phyloP scores from a whole-genome alignment of 169 alveolate species.

The Plasmodium blacklocki region DNA sequence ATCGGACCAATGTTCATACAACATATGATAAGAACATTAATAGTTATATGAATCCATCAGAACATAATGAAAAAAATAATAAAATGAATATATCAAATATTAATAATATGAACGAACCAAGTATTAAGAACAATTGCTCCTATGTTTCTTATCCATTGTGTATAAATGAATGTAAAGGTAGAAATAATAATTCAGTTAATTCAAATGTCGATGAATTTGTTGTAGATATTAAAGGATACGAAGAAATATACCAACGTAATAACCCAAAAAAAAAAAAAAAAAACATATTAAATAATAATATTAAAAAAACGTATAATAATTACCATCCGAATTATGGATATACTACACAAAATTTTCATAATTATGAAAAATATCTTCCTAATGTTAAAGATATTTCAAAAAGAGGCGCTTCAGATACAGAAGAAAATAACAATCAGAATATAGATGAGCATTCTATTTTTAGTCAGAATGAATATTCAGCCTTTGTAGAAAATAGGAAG shows the following conservation, averaged over 20 bases:
- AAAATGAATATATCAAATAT: neutral
- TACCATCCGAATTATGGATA: neutral
- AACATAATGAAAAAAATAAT: neutral
- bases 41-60: neutral
- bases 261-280: neutral
- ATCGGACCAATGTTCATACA: too few relatives aligned
- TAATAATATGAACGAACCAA: neutral
- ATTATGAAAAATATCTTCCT: neutral
- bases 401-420: too few relatives aligned
- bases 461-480: constrained; percentile 17
- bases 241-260: neutral
- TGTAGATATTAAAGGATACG: constrained; percentile 6
- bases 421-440: neutral
- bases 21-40: neutral
- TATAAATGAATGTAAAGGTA: neutral
- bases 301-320: neutral
- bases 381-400: too few relatives aligned
- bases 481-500: neutral
- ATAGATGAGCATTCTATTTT: neutral
- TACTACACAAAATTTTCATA: neutral
- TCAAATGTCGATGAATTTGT: constrained; percentile 1
- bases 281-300: neutral
- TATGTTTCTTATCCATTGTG: neutral
- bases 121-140: neutral
- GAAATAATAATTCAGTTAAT: neutral